Evolutionary conservation across 345 rosid species (phyloP), one percentile per base, ranked within the genome.

Genomic region (Salix udensis): DNA sequence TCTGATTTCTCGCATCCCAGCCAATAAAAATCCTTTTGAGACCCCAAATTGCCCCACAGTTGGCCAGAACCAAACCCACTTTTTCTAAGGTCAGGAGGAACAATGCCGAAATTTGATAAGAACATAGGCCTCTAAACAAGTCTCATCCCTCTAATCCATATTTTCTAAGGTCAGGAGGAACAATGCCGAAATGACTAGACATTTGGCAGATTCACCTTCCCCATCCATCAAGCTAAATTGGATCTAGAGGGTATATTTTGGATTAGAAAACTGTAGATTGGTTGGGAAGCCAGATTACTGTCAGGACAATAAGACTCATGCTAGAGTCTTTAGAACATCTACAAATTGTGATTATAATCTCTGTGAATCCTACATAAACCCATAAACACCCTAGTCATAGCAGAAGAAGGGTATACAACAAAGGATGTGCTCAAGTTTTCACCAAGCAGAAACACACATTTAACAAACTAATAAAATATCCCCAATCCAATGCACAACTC

Each of bases 141-240:
- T 88, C 79, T 5, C 92, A 95, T 34, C 94, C 90, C 74, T 88
- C 91, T 62, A 96, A 72, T 30, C 99, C 96, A 37, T 81, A 72
- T n/a, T n/a, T n/a, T n/a, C n/a, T n/a, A n/a, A n/a, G n/a, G n/a
- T n/a, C n/a, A n/a, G n/a, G n/a, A n/a, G n/a, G n/a, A n/a, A n/a
- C n/a, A n/a, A n/a, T n/a, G n/a, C n/a, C n/a, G n/a, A n/a, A n/a
- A n/a, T n/a, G n/a, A n/a, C n/a, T n/a, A n/a, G n/a, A n/a, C n/a
- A n/a, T n/a, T n/a, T n/a, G n/a, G n/a, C n/a, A n/a, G n/a, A n/a
- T n/a, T n/a, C n/a, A n/a, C n/a, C n/a, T n/a, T n/a, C n/a, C n/a
- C n/a, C n/a, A n/a, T n/a, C n/a, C n/a, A n/a, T n/a, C n/a, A n/a
- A n/a, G n/a, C n/a, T n/a, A n/a, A n/a, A n/a, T n/a, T n/a, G n/a